Base-by-base conservation (phyloP, 106 monocot species). In the Posidonia australis region DNA sequence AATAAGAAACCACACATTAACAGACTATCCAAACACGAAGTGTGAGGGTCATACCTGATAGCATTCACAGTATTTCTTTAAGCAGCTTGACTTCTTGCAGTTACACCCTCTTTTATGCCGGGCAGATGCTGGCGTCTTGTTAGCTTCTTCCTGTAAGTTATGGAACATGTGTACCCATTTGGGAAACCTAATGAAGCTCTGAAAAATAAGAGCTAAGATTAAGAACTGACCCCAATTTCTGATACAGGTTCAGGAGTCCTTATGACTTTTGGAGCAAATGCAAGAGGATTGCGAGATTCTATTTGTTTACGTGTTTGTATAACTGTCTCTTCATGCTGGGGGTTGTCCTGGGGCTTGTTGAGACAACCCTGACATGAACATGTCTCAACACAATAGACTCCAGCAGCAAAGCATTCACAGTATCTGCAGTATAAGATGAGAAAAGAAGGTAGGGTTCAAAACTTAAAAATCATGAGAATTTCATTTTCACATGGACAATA, bases 221-320 rank as follows among this genome's bases (percentile, higher is more conserved):
- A 41, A 4, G 44, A n/a, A 42, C 63, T 24, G 69, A 89, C 94
- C 82, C 76, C 77, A 9, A 71, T 67, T 46, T 87, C 90, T 9
- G 54, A 52, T 52, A 44, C 66, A 73, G 80, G 23, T 25, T 85
- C 76, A 54, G 79, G 65, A 44, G 68, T 54, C 21, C 69, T 76
- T 65, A 98, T 87, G 26, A 98, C 90, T 98, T 98, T 98, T 11
- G 96, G 96, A 72, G 96, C 90, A 87, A 98, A 98, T 61, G 96
- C 96, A 77, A 98, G 84, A 52, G 96, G 96, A 70, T 98, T 98
- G 5, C 96, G 84, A 24, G 89, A 84, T 72, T 98, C 96, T 68
- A 98, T 98, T 71, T 87, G 90, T 70, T 90, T 98, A 46, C 90
- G 86, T 63, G 96, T 98, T 41, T 84, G 70, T 24, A 98, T 66